Evolutionary conservation across 139 green algal genomes (phyloP).

Genomic region (Coccomyxa sp.): DNA sequence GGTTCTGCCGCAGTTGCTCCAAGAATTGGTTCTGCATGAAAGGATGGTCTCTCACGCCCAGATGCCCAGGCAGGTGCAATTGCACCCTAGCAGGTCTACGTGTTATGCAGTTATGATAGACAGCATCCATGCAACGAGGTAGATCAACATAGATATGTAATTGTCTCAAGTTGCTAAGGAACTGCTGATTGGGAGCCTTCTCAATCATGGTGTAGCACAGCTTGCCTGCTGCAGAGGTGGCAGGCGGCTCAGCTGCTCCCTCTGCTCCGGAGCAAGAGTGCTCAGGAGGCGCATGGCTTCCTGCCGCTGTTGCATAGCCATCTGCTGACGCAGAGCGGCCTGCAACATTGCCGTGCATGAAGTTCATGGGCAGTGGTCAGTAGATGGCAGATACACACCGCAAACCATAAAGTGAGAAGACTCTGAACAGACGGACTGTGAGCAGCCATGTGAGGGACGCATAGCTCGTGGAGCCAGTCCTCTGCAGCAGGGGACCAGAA

Average conservation of each 20-base stretch:
- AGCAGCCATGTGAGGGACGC: no score
- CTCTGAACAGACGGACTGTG: no score
- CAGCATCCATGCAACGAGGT: no score
- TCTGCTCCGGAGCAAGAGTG: conserved; percentile 17
- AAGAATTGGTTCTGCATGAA: background rate
- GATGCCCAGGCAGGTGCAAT: background rate
- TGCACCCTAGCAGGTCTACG: background rate
- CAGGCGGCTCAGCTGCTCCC: conserved; percentile 9
- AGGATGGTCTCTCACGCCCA: background rate
- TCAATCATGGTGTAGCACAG: background rate
- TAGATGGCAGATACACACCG: no score
- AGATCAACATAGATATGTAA: conserved; percentile 1
- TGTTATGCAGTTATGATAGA: no score
- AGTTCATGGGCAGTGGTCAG: no score
- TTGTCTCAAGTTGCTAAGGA: background rate
- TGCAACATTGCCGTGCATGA: background rate
- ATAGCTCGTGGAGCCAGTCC: no score
- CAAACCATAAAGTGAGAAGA: no score
- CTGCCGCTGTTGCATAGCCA: conserved; percentile 5
- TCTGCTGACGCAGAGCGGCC: conserved; percentile 2
- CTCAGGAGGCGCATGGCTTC: conserved; percentile 9
- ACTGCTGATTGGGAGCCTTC: conserved; percentile 4
- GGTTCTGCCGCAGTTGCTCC: background rate
- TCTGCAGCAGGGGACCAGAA: no score
- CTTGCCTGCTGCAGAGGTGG: background rate